Conservation (phyloP, 257 asterid genomes). For the Gentiana straminea region DNA sequence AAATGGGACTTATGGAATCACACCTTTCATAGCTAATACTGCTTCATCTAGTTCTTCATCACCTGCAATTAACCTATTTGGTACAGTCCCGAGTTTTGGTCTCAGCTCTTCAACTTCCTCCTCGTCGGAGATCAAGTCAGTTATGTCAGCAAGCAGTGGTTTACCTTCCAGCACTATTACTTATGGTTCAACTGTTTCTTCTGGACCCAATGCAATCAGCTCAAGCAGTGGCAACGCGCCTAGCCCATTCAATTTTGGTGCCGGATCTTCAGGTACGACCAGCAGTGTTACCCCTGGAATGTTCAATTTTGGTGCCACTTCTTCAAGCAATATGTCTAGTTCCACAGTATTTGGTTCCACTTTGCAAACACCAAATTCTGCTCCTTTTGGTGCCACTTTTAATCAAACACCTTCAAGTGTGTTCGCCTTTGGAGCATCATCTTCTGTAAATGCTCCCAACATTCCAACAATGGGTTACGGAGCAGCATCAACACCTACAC, state of each 20-base stretch:
- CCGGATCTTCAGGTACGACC: constrained; percentile 31
- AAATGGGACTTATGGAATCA: constrained; percentile 4
- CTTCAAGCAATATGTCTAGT: constrained; percentile 17
- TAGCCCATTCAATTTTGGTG: constrained; percentile 16
- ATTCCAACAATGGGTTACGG: constrained; percentile 39
- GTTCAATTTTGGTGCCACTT: constrained; percentile 27
- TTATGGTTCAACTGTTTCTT: constrained; percentile 3
- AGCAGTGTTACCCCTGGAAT: constrained; percentile 23
- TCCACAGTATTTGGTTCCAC: constrained; percentile 25
- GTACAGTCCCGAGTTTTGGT: constrained; percentile 7
- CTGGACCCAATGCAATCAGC: constrained; percentile 6
- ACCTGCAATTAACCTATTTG: constrained; percentile 5
- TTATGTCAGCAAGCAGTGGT: constrained; percentile 3
- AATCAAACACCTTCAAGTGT: constrained; percentile 25
- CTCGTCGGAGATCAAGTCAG: constrained; percentile 9
- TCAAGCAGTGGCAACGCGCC: neutral
- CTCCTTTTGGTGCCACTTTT: constrained; percentile 25
- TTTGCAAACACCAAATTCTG: constrained; percentile 29
- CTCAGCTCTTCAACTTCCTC: constrained; percentile 11
- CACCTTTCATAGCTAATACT: constrained; percentile 1
- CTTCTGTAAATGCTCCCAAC: constrained; percentile 25
- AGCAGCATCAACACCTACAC: constrained; percentile 33
- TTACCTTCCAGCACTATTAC: constrained; percentile 11
- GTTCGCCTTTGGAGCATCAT: constrained; percentile 41
- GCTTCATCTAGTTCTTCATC: constrained; percentile 8